Conservation (phyloP, 2,329 filamentous ascomycete genomes). For the Davidsoniella virescens region DNA sequence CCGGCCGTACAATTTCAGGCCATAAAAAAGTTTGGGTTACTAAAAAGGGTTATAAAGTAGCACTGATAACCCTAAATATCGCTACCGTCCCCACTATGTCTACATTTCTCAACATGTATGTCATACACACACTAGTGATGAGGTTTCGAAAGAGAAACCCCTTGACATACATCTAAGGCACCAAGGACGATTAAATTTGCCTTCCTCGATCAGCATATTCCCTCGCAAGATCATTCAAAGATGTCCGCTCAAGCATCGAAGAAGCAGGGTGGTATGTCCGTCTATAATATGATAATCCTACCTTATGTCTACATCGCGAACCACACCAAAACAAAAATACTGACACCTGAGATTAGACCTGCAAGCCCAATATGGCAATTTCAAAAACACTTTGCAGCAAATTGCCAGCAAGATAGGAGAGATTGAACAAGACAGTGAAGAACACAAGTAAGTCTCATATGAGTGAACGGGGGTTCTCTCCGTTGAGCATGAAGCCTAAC, state of each 20-base stretch:
- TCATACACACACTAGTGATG: neutral
- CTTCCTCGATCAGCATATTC: neutral
- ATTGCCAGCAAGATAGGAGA: constrained; percentile 94
- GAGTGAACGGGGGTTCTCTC: neutral
- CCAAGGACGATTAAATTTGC: neutral
- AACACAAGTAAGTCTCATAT: constrained; percentile 67
- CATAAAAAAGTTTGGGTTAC: neutral
- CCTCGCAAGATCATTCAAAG: constrained; percentile 1
- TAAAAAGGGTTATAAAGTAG: too few species aligned
- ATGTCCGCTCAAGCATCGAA: constrained; percentile 42
- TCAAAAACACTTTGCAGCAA: constrained; percentile 67
- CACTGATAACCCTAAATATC: too few species aligned
- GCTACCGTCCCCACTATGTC: neutral
- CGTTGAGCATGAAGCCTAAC: neutral
- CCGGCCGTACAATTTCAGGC: neutral
- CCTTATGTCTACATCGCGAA: neutral
- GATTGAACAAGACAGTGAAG: constrained; percentile 91
- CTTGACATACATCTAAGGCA: neutral
- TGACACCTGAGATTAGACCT: constrained; percentile 39
- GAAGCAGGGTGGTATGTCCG: constrained; percentile 53
- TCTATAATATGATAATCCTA: neutral
- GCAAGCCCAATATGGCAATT: constrained; percentile 64
- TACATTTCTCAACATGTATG: too few species aligned
- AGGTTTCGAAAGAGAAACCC: neutral
- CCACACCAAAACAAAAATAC: neutral